Conservation (phyloP, 2,329 filamentous ascomycete species). For the Cladosporium colombiae region DNA sequence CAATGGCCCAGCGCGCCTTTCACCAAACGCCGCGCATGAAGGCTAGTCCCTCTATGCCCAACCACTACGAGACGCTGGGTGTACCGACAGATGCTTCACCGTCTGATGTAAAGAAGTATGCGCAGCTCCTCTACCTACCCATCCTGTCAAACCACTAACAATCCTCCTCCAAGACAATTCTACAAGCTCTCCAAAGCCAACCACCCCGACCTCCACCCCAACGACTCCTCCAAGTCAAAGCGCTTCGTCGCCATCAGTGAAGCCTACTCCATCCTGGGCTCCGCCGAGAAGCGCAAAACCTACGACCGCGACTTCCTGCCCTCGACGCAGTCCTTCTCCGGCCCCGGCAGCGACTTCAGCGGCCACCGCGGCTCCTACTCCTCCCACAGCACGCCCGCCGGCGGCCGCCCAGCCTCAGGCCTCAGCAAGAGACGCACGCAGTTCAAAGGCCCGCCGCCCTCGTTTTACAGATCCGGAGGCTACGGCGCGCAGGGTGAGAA, state of each 20-base stretch:
- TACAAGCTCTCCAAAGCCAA: slow-evolving; percentile 87
- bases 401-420: slow-evolving; percentile 76
- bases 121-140: too few species aligned
- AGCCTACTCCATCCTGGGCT: slow-evolving; percentile 36
- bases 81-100: slow-evolving; percentile 69
- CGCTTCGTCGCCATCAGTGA: slow-evolving; percentile 59
- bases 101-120: slow-evolving; percentile 80
- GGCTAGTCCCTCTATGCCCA: slow-evolving; percentile 47
- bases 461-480: slow-evolving; percentile 80
- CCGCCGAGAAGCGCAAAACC: slow-evolving; percentile 70
- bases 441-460: slow-evolving; percentile 84
- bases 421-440: slow-evolving; percentile 72
- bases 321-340: slow-evolving; percentile 15
- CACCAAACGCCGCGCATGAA: slow-evolving; percentile 50
- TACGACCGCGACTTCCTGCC: slow-evolving; percentile 74
- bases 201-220: slow-evolving; percentile 87
- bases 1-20: slow-evolving; percentile 13
- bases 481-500: slow-evolving; percentile 69
- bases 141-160: not conserved
- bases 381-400: slow-evolving; percentile 53
- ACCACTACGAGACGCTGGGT: slow-evolving; percentile 81
- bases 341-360: slow-evolving; percentile 50
- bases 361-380: slow-evolving; percentile 54
- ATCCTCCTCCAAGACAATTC: slow-evolving; percentile 56
- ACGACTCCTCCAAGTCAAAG: slow-evolving; percentile 68